These are phyloP conservation scores for Ceratocystis variospora DNA, from an alignment of 2,329 filamentous ascomycete species.

Conservation along the genomic window DNA sequence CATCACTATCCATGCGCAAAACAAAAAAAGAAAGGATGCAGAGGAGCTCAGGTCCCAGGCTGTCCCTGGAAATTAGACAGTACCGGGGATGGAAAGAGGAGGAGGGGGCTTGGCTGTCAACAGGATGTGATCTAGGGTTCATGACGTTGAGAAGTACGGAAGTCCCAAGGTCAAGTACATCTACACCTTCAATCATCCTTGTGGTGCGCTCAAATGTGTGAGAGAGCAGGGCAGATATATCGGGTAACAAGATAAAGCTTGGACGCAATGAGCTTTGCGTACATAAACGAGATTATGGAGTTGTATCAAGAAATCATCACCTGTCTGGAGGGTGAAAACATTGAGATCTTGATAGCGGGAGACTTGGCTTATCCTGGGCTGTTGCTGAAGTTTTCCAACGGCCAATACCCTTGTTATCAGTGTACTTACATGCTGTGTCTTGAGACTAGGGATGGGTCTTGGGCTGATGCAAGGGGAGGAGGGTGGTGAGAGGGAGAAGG, in stretches of 20 bases:
- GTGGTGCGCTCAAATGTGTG: background rate
- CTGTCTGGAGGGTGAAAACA: background rate
- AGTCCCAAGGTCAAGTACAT: background rate
- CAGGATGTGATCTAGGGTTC: background rate
- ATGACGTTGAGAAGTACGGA: background rate
- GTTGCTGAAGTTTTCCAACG: too few relatives aligned
- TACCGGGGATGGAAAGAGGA: background rate
- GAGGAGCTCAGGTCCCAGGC: background rate
- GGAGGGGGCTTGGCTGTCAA: background rate
- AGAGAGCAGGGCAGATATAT: background rate
- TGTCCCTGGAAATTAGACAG: background rate
- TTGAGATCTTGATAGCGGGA: background rate
- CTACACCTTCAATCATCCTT: background rate
- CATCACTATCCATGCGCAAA: too few relatives aligned
- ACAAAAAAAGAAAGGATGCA: background rate
- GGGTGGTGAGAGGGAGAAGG: background rate
- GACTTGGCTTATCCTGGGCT: background rate
- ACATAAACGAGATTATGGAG: conserved; percentile 1
- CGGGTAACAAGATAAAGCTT: background rate
- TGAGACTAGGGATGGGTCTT: background rate
- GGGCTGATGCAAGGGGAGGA: background rate
- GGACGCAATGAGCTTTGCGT: background rate
- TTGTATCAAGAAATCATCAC: background rate
- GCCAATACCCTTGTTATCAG: too few relatives aligned
- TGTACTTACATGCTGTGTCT: background rate